These are phyloP conservation scores for Babesia bovis DNA, from an alignment of 169 alveolate species.

Conservation along the genomic window DNA sequence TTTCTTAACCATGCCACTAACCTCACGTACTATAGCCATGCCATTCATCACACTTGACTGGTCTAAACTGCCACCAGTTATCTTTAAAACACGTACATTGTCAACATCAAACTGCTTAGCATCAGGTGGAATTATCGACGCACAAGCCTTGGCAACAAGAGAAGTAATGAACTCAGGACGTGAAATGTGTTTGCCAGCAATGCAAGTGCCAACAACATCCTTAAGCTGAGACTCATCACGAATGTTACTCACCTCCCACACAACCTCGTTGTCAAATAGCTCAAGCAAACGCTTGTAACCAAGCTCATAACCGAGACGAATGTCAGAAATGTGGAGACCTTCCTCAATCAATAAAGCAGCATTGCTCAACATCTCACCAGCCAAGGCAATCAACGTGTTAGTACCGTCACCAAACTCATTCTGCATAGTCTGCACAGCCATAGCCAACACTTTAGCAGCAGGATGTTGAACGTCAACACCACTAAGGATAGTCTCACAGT, in stretches of 20 bases:
- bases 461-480: constrained; percentile 99
- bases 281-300: constrained; percentile 89
- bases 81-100: constrained; percentile 95
- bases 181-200: constrained; percentile 70
- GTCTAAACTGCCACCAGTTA: constrained; percentile 92
- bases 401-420: constrained; percentile 98
- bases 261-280: constrained; percentile 72
- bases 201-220: constrained; percentile 75
- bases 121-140: constrained; percentile 89
- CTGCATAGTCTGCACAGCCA: constrained; percentile 96
- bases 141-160: constrained; percentile 89
- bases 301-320: constrained; percentile 95
- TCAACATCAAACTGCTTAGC: constrained; percentile 93
- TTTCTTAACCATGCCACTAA: constrained; percentile 91
- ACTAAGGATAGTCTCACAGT: constrained; percentile 93
- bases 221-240: constrained; percentile 74
- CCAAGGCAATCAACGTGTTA: constrained; percentile 93
- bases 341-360: constrained; percentile 84
- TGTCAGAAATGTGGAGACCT: constrained; percentile 96
- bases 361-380: constrained; percentile 95
- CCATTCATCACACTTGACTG: constrained; percentile 90
- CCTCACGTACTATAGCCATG: constrained; percentile 87
- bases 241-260: constrained; percentile 71
- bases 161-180: constrained; percentile 27
- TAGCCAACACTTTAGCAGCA: constrained; percentile 97